Evolutionary conservation across 2,329 filamentous ascomycete genomes (phyloP), one percentile per base, ranked within the genome.

Genomic region (Madurella mycetomatis): DNA sequence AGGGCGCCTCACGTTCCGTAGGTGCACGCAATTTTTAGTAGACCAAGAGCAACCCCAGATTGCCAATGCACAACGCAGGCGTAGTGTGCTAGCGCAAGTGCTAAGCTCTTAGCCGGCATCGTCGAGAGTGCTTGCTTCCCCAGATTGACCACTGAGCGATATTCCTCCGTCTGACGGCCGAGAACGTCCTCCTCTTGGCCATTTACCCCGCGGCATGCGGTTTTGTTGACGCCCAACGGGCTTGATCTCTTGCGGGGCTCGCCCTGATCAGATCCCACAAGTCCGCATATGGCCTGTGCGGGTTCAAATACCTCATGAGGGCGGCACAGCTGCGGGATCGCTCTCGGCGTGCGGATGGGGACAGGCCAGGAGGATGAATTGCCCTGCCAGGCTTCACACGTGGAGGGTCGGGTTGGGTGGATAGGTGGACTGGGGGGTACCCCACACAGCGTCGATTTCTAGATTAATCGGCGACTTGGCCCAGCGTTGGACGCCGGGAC

Each of bases 381-480:
- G 15, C 25, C 25, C 17, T 44, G 42, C 46, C 49, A 46, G 34
- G 49, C 49, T 52, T 52, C 49, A 39, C 49, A 52, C 49, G 49
- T 52, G 49, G 49, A 25, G 25, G n/a, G 18, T 37, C 9, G 13
- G 42, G 42, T n/a, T 44, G 42, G 25, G 13, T 13, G 41, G 25
- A 16, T 44, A 18, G 18, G 13, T 13, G 41, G 18, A 5, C 9
- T 9, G 4, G 18, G 42, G 18, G 5, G 9, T 5, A n/a, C 9
- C 5, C 32, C 40, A 16, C 40, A 37, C 50, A 32, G 25, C 17
- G 13, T 52, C 56, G 15, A 45, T 19, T 2, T 15, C 37, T 12
- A 56, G 37, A 56, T 54, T 54, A 51, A 45, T 56, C 50, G 54
- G 50, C 56, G 53, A 56, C 56, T 50, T 55, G 40, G 16, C 39